Conservation (phyloP, 164 flowering plant species). For the Platanus orientalis region DNA sequence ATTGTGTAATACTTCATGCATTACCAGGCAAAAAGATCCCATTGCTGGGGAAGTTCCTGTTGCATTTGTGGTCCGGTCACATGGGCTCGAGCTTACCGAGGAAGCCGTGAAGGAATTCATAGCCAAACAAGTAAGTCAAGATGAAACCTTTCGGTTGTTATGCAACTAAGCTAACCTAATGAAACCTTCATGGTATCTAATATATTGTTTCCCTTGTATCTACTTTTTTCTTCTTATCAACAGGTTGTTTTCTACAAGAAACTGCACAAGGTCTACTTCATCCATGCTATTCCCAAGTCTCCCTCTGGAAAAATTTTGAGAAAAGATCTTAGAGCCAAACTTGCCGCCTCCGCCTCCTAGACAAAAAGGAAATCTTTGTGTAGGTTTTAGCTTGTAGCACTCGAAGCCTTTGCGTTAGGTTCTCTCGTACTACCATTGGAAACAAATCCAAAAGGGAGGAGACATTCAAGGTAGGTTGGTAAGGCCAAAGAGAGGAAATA, state of each 20-base stretch:
- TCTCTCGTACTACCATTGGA: not conserved
- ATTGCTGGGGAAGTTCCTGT: slow-evolving; percentile 87
- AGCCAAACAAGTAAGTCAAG: slow-evolving; percentile 51
- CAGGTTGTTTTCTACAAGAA: slow-evolving; percentile 90
- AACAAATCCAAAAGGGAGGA: not conserved
- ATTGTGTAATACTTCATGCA: too few species aligned
- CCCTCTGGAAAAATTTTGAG: slow-evolving; percentile 79
- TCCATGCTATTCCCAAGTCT: slow-evolving; percentile 73
- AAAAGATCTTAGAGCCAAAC: slow-evolving; percentile 72
- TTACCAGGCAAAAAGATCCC: slow-evolving; percentile 59
- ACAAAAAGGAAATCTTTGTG: not conserved
- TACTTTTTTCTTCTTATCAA: not conserved
- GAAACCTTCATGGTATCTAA: not conserved
- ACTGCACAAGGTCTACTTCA: slow-evolving; percentile 63
- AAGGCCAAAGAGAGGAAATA: not conserved
- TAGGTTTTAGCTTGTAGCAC: not conserved
- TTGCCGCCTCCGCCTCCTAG: slow-evolving; percentile 20
- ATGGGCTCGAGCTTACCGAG: slow-evolving; percentile 54
- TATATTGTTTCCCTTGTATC: too few species aligned
- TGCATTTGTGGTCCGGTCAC: slow-evolving; percentile 66
- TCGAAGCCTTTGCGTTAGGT: not conserved
- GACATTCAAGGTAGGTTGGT: not conserved
- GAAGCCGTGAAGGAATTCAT: slow-evolving; percentile 63
- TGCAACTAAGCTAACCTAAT: not conserved
- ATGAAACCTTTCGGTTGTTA: not conserved